These are phyloP conservation scores for Trichoderma harzianum DNA, from an alignment of 2,329 filamentous ascomycete genomes.

Conservation along the genomic window DNA sequence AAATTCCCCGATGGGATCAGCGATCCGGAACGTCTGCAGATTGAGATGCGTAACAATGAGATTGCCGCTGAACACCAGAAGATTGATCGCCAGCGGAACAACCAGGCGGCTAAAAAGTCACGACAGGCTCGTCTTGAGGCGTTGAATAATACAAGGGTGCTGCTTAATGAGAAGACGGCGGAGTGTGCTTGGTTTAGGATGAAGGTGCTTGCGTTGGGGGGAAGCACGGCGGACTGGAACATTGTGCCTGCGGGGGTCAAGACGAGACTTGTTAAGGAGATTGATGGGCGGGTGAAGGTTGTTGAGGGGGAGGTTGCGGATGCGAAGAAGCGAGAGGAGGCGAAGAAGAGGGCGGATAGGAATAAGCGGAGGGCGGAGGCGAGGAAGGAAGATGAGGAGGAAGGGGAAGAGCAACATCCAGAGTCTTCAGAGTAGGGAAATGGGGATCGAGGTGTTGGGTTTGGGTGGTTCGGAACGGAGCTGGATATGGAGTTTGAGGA, in stretches of 20 bases:
- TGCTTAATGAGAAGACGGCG: conserved; percentile 26
- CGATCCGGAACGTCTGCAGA: conserved; percentile 7
- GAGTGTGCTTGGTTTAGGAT: conserved; percentile 31
- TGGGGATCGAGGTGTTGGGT: background rate
- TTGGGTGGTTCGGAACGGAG: background rate
- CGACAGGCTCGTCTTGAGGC: conserved; percentile 32
- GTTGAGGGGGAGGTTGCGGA: conserved; percentile 21
- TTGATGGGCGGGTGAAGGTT: conserved; percentile 21
- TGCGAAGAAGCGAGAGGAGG: conserved; percentile 24
- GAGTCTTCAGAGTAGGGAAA: background rate
- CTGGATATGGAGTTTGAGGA: background rate
- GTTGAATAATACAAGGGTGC: conserved; percentile 21
- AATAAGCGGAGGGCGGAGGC: conserved; percentile 10
- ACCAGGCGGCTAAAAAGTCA: conserved; percentile 37
- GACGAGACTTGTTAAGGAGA: conserved; percentile 22
- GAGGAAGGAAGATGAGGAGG: background rate
- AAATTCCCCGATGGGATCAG: conserved; percentile 21
- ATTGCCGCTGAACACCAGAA: conserved; percentile 26
- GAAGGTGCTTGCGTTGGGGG: conserved; percentile 27
- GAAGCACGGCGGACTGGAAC: conserved; percentile 24
- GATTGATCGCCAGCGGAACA: conserved; percentile 35
- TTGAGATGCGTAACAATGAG: conserved; percentile 27
- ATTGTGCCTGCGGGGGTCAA: conserved; percentile 21
- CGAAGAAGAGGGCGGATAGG: conserved; percentile 23
- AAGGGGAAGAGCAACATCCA: background rate